Evolutionary conservation across 768 basidiomycete genomes (phyloP), one percentile per base, ranked within the genome.

Genomic region (Arthromyces matolae): DNA sequence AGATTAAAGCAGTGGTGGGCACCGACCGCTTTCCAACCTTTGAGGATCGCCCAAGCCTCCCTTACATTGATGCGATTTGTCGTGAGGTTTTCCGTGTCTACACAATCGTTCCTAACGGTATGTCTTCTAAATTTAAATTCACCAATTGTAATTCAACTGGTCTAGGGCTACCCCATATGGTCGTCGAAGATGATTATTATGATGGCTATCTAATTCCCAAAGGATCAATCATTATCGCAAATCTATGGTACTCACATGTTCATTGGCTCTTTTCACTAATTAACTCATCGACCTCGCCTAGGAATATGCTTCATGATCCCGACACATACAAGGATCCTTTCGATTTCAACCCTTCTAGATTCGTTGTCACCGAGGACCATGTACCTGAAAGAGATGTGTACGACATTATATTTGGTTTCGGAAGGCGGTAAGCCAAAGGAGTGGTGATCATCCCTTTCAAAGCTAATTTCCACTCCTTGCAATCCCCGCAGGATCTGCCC

Each of bases 391-490:
- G 24, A 3, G 71, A 74, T 52, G 66, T 71, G 1, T 62, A 65
- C 14, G 59, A 58, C 5, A 59, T 70, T 20, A 68, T 67, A 32
- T 78, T 77, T 45, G 77, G 77, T 3, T 78, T 72, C 42, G 77
- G 78, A 20, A 56, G 77, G 52, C 63, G 76, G 62, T 61, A 22
- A 23, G n/a, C n/a, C n/a, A n/a, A n/a, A n/a, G n/a, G n/a, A n/a
- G n/a, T n/a, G n/a, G n/a, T n/a, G n/a, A n/a, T n/a, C n/a, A n/a
- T n/a, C n/a, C n/a, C n/a, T n/a, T n/a, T n/a, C n/a, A n/a, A n/a
- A n/a, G n/a, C n/a, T n/a, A n/a, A n/a, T n/a, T n/a, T n/a, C n/a
- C n/a, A n/a, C n/a, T n/a, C n/a, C n/a, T n/a, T n/a, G n/a, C n/a
- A n/a, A n/a, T n/a, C n/a, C n/a, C n/a, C n/a, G n/a, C n/a, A n/a